Conservation (phyloP, 371 early-diverging fungal genomes). For the Capillidium rhysosporum region DNA sequence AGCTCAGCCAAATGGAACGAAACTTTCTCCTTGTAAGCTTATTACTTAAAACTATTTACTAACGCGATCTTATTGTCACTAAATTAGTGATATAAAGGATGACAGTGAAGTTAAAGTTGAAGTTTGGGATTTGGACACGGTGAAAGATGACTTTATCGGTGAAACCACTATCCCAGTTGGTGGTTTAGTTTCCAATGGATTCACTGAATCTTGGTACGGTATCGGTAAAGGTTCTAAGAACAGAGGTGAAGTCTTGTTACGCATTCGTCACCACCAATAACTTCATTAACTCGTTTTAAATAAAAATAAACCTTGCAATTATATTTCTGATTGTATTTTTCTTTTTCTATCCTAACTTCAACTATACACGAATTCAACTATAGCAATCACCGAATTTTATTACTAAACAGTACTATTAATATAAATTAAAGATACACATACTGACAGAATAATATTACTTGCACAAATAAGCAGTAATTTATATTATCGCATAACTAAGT, state of each 20-base stretch:
- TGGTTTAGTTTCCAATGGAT: background rate
- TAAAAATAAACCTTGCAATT: too few relatives aligned
- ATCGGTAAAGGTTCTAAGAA: constrained; percentile 5
- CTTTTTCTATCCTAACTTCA: too few relatives aligned
- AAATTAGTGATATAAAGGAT: constrained; percentile 2
- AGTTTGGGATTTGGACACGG: constrained; percentile 1
- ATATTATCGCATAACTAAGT: too few relatives aligned
- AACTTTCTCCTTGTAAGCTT: constrained; percentile 3
- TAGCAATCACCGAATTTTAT: too few relatives aligned
- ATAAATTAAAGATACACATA: too few relatives aligned
- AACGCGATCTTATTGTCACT: too few relatives aligned
- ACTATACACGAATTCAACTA: too few relatives aligned
- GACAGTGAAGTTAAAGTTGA: constrained; percentile 2
- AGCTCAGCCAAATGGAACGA: background rate
- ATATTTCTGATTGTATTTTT: too few relatives aligned
- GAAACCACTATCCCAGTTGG: background rate
- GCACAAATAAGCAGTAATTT: too few relatives aligned
- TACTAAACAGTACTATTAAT: too few relatives aligned
- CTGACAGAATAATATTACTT: too few relatives aligned
- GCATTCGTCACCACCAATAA: background rate
- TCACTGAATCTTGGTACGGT: constrained; percentile 5
- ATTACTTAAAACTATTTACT: background rate
- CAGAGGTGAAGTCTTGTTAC: constrained; percentile 2
- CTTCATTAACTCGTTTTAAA: too few relatives aligned
- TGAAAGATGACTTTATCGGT: constrained; percentile 6